phyloP scores from a whole-genome alignment of 495 filamentous ascomycete species.

The Neurospora sp. region DNA sequence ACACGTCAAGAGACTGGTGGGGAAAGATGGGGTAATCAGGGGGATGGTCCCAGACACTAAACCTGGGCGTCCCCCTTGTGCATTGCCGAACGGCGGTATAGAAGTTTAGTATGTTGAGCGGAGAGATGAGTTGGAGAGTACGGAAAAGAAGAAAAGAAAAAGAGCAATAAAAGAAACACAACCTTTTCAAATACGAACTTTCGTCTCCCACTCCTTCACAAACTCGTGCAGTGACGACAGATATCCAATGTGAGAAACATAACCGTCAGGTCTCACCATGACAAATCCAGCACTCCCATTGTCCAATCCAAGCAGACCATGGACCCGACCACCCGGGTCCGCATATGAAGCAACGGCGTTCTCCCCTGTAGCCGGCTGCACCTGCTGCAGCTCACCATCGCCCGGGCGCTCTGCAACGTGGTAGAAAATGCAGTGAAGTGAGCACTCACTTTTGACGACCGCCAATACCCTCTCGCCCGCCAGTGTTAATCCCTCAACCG shows the following conservation, averaged over 20 bases:
- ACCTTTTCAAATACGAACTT: background rate
- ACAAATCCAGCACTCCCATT: slow-evolving; percentile 19
- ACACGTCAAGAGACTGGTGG: background rate
- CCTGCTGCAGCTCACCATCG: background rate
- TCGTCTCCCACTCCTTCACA: slow-evolving; percentile 2
- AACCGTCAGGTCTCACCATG: slow-evolving; percentile 31
- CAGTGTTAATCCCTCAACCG: slow-evolving; percentile 6
- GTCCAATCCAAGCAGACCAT: slow-evolving; percentile 25
- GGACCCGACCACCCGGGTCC: slow-evolving; percentile 22
- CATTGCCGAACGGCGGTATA: background rate
- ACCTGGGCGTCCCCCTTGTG: background rate
- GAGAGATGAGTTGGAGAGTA: background rate
- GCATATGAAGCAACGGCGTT: slow-evolving; percentile 4
- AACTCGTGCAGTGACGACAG: slow-evolving; percentile 21
- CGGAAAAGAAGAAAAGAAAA: background rate
- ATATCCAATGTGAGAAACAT: slow-evolving; percentile 29
- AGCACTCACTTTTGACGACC: slow-evolving; percentile 3
- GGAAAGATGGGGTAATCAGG: background rate
- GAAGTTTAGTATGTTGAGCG: background rate
- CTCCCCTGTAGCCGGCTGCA: background rate
- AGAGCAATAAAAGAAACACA: background rate
- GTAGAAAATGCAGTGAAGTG: slow-evolving; percentile 10
- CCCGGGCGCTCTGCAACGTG: background rate
- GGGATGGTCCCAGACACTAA: background rate
- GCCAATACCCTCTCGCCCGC: slow-evolving; percentile 8